Conservation (phyloP, 768 basidiomycete genomes). For the Nevesoporus exiguus region DNA sequence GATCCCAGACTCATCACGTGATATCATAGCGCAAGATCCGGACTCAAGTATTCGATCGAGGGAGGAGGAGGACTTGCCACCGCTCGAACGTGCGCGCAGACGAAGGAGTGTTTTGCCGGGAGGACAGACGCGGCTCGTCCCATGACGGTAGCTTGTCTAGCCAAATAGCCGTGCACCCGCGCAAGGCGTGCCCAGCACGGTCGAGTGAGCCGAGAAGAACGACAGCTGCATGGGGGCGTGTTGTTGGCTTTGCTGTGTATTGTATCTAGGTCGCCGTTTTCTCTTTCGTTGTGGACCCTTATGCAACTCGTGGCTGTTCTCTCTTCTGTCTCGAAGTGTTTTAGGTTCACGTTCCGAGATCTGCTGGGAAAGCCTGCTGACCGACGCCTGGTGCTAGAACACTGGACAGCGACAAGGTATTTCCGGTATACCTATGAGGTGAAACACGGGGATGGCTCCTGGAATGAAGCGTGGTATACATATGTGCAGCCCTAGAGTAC, state of each 20-base stretch:
- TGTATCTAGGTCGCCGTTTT: background rate
- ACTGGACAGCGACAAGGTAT: too few species aligned
- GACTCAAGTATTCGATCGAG: slow-evolving; percentile 23
- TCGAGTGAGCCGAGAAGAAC: background rate
- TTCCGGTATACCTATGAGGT: background rate
- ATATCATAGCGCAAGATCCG: slow-evolving; percentile 20
- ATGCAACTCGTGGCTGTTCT: background rate
- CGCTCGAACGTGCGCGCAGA: slow-evolving; percentile 65
- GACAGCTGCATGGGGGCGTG: background rate
- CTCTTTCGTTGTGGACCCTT: background rate
- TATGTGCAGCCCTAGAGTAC: background rate
- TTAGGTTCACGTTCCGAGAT: too few species aligned
- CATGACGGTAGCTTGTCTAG: background rate
- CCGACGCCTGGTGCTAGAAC: too few species aligned
- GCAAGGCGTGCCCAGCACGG: background rate
- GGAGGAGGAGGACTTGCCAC: slow-evolving; percentile 61
- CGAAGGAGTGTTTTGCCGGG: slow-evolving; percentile 38
- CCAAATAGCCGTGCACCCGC: background rate
- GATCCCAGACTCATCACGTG: slow-evolving; percentile 1
- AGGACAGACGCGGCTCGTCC: slow-evolving; percentile 28
- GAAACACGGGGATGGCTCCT: background rate
- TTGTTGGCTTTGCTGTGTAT: background rate
- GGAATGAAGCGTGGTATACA: background rate
- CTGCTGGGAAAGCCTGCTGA: background rate
- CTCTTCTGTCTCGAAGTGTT: background rate